Percentiles rank a stretch among this genome's conserved stretches.
These are phyloP conservation scores for Botrytis squamosa DNA, from an alignment of 2,329 filamentous ascomycete species.

Conservation along the genomic window DNA sequence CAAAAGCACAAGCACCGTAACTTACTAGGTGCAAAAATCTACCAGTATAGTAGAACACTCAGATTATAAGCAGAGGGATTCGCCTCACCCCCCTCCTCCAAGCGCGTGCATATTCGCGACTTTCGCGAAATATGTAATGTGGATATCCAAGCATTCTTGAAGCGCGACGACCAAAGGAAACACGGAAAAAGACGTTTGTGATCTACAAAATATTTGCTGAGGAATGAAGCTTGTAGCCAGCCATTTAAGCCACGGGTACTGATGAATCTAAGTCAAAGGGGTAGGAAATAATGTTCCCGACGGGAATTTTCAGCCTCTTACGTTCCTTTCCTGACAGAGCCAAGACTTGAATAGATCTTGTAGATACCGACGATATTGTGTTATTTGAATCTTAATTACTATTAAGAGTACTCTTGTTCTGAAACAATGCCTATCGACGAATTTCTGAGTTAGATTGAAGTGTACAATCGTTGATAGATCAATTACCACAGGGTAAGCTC, in stretches of 20 bases:
- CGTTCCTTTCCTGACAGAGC: not conserved
- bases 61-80: not conserved
- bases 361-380: not conserved
- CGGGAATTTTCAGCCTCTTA: not conserved
- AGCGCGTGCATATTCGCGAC: not conserved
- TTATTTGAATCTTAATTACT: not conserved
- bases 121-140: slow-evolving; percentile 11
- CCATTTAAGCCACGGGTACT: not conserved
- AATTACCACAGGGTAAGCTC: too few relatives aligned
- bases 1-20: not conserved
- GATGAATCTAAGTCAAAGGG: slow-evolving; percentile 7
- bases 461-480: not conserved
- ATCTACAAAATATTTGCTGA: not conserved
- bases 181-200: not conserved
- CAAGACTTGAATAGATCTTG: not conserved
- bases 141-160: slow-evolving; percentile 10
- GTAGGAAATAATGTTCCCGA: not conserved
- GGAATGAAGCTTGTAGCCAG: not conserved
- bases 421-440: not conserved
- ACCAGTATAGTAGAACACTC: not conserved
- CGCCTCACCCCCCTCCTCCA: not conserved
- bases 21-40: not conserved
- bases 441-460: not conserved
- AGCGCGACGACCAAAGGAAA: slow-evolving; percentile 2
- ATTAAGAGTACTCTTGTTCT: not conserved